Evolutionary conservation across 345 rosid genomes (phyloP).

Genomic region (Stellera chamaejasme): DNA sequence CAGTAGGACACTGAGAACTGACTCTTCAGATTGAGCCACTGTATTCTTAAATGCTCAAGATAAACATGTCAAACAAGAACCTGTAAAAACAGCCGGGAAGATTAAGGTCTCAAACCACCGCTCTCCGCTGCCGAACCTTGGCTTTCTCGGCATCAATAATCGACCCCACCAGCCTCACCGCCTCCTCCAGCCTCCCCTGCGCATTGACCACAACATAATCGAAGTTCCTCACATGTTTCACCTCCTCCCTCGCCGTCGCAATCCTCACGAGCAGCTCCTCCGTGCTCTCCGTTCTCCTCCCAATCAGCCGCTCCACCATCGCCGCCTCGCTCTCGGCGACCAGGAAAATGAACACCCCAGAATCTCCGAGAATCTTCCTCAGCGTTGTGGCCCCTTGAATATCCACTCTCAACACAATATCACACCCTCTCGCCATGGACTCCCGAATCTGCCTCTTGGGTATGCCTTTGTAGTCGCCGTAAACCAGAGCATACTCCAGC

Average conservation of each 20-base stretch:
- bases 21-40: neutral
- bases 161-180: constrained; percentile 56
- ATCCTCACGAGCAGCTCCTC: constrained; percentile 77
- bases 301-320: constrained; percentile 77
- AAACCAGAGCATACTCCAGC: constrained; percentile 79
- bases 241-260: constrained; percentile 79
- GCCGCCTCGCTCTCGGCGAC: constrained; percentile 79
- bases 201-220: constrained; percentile 88
- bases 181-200: constrained; percentile 64
- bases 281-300: constrained; percentile 69
- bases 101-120: constrained; percentile 34
- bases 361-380: constrained; percentile 56
- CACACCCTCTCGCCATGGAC: constrained; percentile 60
- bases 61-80: neutral
- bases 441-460: constrained; percentile 80
- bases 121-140: constrained; percentile 56
- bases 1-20: too few relatives aligned
- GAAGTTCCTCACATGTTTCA: constrained; percentile 50
- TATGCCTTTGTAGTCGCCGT: constrained; percentile 89
- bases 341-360: constrained; percentile 73
- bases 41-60: neutral
- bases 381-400: constrained; percentile 82
- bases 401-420: constrained; percentile 79
- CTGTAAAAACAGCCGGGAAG: neutral
- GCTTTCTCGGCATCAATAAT: constrained; percentile 96